A percentile compares a stretch with the other conserved stretches of the same genome.
phyloP scores from a whole-genome alignment of 352 stramenopile genomes.

The Globisporangium okanoganense region DNA sequence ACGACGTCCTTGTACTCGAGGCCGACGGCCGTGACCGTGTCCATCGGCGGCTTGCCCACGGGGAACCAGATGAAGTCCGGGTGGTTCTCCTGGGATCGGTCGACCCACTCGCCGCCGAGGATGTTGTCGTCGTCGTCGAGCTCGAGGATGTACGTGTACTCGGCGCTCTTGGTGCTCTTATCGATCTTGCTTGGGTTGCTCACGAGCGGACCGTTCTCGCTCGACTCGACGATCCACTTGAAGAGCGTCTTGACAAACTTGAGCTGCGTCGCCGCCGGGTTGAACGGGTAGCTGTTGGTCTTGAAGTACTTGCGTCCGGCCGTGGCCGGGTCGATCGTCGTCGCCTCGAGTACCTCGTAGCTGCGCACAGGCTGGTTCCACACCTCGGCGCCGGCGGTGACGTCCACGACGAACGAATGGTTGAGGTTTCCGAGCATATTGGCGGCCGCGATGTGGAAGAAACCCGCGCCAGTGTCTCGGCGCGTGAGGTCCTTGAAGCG shows the following conservation, averaged over 20 bases:
- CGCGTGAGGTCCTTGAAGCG: conserved; percentile 35
- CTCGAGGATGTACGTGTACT: conserved; percentile 68
- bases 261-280: conserved; percentile 41
- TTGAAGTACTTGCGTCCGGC: conserved; percentile 42
- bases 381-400: conserved; percentile 45
- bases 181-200: conserved; percentile 33
- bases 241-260: conserved; percentile 47
- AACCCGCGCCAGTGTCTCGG: conserved; percentile 43
- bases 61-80: conserved; percentile 75
- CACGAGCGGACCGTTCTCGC: conserved; percentile 43
- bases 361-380: conserved; percentile 51
- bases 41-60: conserved; percentile 28
- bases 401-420: conserved; percentile 47
- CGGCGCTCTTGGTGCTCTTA: conserved; percentile 38
- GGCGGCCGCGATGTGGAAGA: conserved; percentile 47
- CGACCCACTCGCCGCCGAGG: conserved; percentile 63
- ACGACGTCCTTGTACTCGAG: conserved; percentile 41
- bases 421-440: conserved; percentile 55
- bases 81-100: conserved; percentile 42
- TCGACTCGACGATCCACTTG: conserved; percentile 49
- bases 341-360: conserved; percentile 39
- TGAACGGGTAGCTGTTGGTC: conserved; percentile 51
- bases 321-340: conserved; percentile 22
- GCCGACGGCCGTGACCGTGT: conserved; percentile 33
- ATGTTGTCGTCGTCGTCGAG: conserved; percentile 52